Evolutionary conservation across 2,329 filamentous ascomycete genomes (phyloP).

Genomic region (Alternaria atra): DNA sequence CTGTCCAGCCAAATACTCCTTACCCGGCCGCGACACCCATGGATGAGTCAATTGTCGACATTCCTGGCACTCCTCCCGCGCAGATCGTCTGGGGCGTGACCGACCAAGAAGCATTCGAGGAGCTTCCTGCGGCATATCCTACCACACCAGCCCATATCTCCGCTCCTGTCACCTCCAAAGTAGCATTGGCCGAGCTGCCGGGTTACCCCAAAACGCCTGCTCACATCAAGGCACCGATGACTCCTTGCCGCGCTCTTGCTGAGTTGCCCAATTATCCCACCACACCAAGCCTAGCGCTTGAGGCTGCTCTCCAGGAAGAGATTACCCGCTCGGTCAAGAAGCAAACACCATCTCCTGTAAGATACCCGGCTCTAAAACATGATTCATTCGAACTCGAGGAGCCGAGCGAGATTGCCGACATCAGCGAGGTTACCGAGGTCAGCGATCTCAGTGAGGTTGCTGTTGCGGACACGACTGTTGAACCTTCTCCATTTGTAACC

Average conservation of each 20-base stretch:
- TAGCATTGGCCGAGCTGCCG: slow-evolving; percentile 29
- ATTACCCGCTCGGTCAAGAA: slow-evolving; percentile 39
- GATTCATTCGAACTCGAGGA: slow-evolving; percentile 20
- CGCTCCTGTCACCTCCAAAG: slow-evolving; percentile 14
- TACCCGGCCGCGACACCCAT: slow-evolving; percentile 6
- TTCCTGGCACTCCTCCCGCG: slow-evolving; percentile 14
- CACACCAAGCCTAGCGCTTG: slow-evolving; percentile 34
- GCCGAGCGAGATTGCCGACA: slow-evolving; percentile 22
- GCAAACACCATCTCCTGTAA: slow-evolving; percentile 33
- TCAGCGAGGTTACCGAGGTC: slow-evolving; percentile 23
- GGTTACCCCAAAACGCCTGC: slow-evolving; percentile 35
- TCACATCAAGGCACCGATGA: slow-evolving; percentile 32
- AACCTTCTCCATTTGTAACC: slow-evolving; percentile 16
- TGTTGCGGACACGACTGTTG: slow-evolving; percentile 22
- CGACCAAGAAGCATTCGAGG: slow-evolving; percentile 27
- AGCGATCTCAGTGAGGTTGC: slow-evolving; percentile 24
- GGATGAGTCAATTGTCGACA: slow-evolving; percentile 4
- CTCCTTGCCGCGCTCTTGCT: slow-evolving; percentile 30
- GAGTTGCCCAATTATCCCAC: slow-evolving; percentile 36
- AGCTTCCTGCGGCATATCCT: slow-evolving; percentile 20
- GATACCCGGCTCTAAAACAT: slow-evolving; percentile 19
- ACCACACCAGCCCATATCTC: slow-evolving; percentile 21
- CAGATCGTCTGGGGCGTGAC: slow-evolving; percentile 21
- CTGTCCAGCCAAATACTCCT: slow-evolving; percentile 2
- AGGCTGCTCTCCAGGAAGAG: slow-evolving; percentile 37